Evolutionary conservation across 805 yeast species (phyloP).

Genomic region (Groenewaldozyma salmanticensis): DNA sequence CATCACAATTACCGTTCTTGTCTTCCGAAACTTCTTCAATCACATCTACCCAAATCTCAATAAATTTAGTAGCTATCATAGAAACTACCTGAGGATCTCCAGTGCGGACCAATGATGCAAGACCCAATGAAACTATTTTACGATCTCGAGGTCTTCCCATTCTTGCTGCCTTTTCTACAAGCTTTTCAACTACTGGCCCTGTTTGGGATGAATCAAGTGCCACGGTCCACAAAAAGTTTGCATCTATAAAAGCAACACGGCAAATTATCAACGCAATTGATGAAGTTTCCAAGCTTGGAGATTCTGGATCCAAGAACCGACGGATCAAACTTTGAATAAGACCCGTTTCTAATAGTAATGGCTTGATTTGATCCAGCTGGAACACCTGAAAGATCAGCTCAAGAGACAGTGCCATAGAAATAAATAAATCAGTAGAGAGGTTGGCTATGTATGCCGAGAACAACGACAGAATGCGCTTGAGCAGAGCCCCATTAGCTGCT

Average conservation of each 20-base stretch:
- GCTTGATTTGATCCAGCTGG: not conserved
- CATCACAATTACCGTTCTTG: conserved; percentile 36
- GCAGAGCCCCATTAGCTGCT: not conserved
- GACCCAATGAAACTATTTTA: conserved; percentile 57
- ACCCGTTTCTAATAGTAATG: not conserved
- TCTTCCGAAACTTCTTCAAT: conserved; percentile 70
- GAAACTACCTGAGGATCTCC: conserved; percentile 24
- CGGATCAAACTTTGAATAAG: not conserved
- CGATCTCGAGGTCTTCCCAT: conserved; percentile 68
- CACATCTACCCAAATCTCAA: conserved; percentile 41
- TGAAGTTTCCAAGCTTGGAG: not conserved
- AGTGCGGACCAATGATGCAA: conserved; percentile 41
- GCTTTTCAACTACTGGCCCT: conserved; percentile 16
- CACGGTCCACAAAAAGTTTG: not conserved
- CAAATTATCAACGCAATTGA: not conserved
- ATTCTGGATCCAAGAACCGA: not conserved
- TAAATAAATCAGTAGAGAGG: not conserved
- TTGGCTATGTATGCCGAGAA: not conserved
- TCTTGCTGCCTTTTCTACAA: conserved; percentile 33
- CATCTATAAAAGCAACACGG: not conserved
- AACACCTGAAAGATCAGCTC: not conserved
- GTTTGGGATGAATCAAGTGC: not conserved
- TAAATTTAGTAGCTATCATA: conserved; percentile 24
- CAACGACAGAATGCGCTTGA: no score
- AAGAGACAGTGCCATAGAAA: not conserved